Percentiles rank a stretch among this genome's conserved stretches.
Conservation (phyloP, 176 grass and related monocot genomes). For the Phyllostachys edulis region DNA sequence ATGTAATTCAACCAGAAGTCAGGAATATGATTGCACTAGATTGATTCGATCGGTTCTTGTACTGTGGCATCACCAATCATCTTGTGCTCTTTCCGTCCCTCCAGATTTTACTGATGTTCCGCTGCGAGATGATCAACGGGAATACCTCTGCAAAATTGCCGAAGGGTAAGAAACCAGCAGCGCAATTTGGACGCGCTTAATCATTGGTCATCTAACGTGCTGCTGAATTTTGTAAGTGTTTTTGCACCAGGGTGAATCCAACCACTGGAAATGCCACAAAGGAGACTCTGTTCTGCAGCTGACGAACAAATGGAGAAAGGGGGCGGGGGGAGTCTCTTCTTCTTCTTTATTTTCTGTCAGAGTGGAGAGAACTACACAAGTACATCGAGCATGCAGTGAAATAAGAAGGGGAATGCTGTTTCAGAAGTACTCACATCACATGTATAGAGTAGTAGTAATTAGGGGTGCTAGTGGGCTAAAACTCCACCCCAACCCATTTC, state of each 20-base stretch:
- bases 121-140: constrained; percentile 71
- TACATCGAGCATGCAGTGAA: background rate
- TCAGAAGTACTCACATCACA: no score
- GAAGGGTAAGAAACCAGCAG: constrained; percentile 51
- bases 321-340: background rate
- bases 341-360: no score
- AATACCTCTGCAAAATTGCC: constrained; percentile 79
- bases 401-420: no score
- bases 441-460: no score
- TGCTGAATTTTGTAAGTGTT: background rate
- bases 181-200: background rate
- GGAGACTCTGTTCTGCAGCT: constrained; percentile 74
- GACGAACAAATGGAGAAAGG: background rate
- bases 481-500: no score
- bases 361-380: background rate
- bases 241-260: constrained; percentile 59
- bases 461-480: no score
- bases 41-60: background rate
- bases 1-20: no score
- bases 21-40: background rate
- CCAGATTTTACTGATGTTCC: constrained; percentile 86
- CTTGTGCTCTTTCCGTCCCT: background rate
- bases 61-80: background rate
- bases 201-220: background rate
- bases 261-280: constrained; percentile 74